Base-by-base conservation (phyloP, 2,329 filamentous ascomycete genomes). In the Penicillium crustosum region DNA sequence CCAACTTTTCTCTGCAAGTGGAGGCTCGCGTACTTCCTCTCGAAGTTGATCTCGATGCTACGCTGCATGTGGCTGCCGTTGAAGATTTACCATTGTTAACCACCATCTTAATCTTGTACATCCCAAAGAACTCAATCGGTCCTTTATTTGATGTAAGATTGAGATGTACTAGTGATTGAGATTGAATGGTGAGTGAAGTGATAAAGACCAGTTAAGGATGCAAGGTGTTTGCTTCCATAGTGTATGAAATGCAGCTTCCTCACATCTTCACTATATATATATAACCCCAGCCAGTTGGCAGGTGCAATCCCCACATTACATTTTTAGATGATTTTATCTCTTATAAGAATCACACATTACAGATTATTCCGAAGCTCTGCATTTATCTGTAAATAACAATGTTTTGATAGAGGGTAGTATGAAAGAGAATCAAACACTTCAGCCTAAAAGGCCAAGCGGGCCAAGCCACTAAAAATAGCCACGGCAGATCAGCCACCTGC, bases 41-140 rank as follows among this genome's bases (percentile, higher is more conserved):
- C 62, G 62, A 38, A 79, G 66, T 21, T 76, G 70, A 50, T 72
- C 71, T 25, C 67, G 71, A 62, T 80, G 74, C 77, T 77, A 80
- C 5, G 69, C 66, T 15, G 62, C 64, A 55, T 66, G 66, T 9
- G 64, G 59, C 59, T 78, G 73, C 10, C 60, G 68, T 23, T 68
- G 60, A 23, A 79, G 69, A 48, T 57, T 59, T 4, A 77, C 59
- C 49, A 73, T 70, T 33, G 33, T 35, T 4, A 53, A 29, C 49
- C 49, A 53, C 3, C 52, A 25, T 17, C 12, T 43, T 35, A 48
- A 25, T 8, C 33, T 4, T 41, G 7, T 19, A 21, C 3, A 4
- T 5, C 49, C 33, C 0, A 10, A 2, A 2, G 6, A 17, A 10
- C 6, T 12, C 29, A 44, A 35, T 15, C 1, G 7, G 1, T 25